Evolutionary conservation across 768 basidiomycete genomes (phyloP), one percentile per base, ranked within the genome.

Genomic region (Gelatoporia subvermispora): DNA sequence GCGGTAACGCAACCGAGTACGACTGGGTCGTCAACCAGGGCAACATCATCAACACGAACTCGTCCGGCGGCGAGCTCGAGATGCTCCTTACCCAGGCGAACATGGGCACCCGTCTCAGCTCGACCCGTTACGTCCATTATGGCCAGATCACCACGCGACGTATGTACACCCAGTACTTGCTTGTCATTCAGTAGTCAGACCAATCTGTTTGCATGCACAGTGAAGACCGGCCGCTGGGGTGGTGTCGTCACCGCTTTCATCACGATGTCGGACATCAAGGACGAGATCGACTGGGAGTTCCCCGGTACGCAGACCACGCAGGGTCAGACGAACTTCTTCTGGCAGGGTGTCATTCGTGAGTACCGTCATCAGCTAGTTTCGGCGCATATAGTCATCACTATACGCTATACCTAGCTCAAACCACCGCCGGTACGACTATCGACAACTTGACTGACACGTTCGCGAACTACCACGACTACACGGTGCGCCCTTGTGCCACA

Each of bases 211-310:
- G 16, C 25, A 16, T 3, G 2, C 41, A 13, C 57, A 86, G 85
- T 89, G 55, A 90, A 89, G 68, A 85, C 88, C 1, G 81, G 85
- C 36, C 77, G 79, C 48, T 90, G 87, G 88, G 74, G 63, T 16
- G 90, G 90, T 28, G 82, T 93, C 7, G 85, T 94, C 45, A 84
- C 85, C 1, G 90, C 91, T 8, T 87, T 86, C 67, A 88, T 90
- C 59, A 85, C 84, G 4, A 92, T 92, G 90, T 70, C 67, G 16
- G 79, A 84, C 54, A 74, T 90, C 57, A 89, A 87, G 62, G 86
- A 89, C 59, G 89, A 91, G 62, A 87, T 92, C 44, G 88, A 92
- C 54, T 90, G 89, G 88, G 88, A 90, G 62, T 91, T 83, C 58
- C 84, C 87, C 47, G 86, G 87, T 5, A 70, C 69, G 40, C 59